Evolutionary conservation across 2,329 filamentous ascomycete genomes (phyloP).

Genomic region (Fusarium sp.): DNA sequence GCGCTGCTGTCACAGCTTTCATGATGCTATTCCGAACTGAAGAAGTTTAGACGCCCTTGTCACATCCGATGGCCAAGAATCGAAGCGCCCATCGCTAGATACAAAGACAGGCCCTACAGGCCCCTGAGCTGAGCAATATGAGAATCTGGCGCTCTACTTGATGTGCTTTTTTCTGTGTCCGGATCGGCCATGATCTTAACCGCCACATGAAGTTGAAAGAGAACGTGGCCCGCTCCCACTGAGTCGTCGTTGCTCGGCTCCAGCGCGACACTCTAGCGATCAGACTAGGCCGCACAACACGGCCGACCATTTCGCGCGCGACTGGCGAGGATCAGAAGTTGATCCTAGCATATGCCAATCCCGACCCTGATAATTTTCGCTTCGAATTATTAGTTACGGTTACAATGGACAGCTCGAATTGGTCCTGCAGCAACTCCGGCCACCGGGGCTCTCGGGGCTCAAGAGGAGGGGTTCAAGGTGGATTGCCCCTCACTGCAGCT

Average conservation of each 20-base stretch:
- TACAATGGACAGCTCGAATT: conserved; percentile 28
- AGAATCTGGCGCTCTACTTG: conserved; percentile 27
- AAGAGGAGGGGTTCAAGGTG: conserved; percentile 31
- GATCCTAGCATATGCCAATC: conserved; percentile 26
- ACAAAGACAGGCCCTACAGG: background rate
- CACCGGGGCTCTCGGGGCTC: conserved; percentile 31
- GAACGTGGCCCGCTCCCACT: conserved; percentile 45
- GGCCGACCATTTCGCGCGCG: conserved; percentile 39
- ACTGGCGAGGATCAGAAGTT: conserved; percentile 32
- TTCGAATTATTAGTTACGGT: conserved; percentile 35
- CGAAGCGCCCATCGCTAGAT: background rate
- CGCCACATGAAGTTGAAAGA: conserved; percentile 43
- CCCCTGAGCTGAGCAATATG: conserved; percentile 21
- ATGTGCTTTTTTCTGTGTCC: conserved; percentile 7
- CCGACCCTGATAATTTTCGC: conserved; percentile 37
- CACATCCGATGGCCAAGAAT: background rate
- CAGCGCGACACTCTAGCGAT: conserved; percentile 36
- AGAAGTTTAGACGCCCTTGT: background rate
- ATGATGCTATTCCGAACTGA: conserved; percentile 20
- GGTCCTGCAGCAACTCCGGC: conserved; percentile 29
- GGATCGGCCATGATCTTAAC: conserved; percentile 36
- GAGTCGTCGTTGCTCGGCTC: conserved; percentile 40
- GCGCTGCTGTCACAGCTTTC: background rate
- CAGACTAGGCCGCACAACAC: conserved; percentile 35
- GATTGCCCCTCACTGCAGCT: conserved; percentile 33